Conservation (phyloP, 345 rosid species). For the Reutealis trisperma region DNA sequence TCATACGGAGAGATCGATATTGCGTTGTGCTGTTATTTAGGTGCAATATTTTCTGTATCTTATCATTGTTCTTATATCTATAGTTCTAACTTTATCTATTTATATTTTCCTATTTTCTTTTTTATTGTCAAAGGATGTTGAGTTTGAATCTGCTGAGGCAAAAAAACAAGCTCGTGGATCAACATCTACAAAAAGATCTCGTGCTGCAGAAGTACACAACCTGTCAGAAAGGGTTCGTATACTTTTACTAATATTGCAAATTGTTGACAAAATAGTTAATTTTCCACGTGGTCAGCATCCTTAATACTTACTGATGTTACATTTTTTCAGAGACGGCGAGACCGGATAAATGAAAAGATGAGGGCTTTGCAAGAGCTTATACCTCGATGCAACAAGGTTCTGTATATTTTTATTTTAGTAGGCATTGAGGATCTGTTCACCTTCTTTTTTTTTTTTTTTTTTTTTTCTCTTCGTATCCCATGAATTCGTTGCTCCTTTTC, state of each 20-base stretch:
- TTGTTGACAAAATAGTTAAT: slow-evolving; percentile 2
- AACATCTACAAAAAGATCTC: slow-evolving; percentile 63
- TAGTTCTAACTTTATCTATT: not conserved
- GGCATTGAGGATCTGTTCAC: not conserved
- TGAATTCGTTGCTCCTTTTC: not conserved
- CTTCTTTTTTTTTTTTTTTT: not conserved
- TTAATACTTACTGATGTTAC: not conserved
- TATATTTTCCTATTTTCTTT: not conserved
- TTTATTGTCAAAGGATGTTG: slow-evolving; percentile 47
- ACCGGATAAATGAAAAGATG: slow-evolving; percentile 91
- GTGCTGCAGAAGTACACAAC: slow-evolving; percentile 96
- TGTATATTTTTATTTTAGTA: not conserved
- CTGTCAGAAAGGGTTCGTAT: slow-evolving; percentile 93
- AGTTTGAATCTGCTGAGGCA: slow-evolving; percentile 52
- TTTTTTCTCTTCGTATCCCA: not conserved
- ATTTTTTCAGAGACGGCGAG: slow-evolving; percentile 68
- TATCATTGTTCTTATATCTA: not conserved
- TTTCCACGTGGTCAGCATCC: not conserved
- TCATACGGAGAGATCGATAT: not conserved
- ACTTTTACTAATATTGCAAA: not conserved
- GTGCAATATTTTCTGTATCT: not conserved
- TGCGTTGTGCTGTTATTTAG: not conserved
- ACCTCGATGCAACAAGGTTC: slow-evolving; percentile 88
- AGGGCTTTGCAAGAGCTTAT: slow-evolving; percentile 82
- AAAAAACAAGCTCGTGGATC: slow-evolving; percentile 62